Percentiles rank a stretch among this genome's conserved stretches.
Conservation (phyloP, 2,329 filamentous ascomycete genomes). For the Fusarium sp. region DNA sequence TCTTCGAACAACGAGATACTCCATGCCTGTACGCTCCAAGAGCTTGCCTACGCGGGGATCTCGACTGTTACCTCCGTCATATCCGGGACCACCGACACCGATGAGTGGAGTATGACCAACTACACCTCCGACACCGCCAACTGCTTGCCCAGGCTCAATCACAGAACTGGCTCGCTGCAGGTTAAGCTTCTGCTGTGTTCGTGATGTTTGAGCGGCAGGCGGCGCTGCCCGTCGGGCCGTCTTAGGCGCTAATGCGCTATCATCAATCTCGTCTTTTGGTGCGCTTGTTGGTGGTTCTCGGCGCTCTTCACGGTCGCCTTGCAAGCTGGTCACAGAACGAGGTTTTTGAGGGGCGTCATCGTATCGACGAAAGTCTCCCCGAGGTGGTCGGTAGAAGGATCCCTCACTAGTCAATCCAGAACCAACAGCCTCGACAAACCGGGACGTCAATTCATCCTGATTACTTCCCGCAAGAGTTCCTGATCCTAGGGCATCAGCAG, state of each 20-base stretch:
- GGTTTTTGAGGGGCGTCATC: constrained; percentile 54
- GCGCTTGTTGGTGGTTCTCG: constrained; percentile 32
- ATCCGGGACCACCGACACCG: constrained; percentile 65
- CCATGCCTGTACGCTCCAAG: constrained; percentile 76
- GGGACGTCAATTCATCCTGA: constrained; percentile 66
- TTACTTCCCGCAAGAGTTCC: constrained; percentile 48
- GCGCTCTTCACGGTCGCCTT: constrained; percentile 40
- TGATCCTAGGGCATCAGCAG: constrained; percentile 45
- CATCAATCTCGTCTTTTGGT: constrained; percentile 51
- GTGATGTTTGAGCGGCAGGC: constrained; percentile 66
- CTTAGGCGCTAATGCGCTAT: constrained; percentile 62
- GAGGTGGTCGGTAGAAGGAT: constrained; percentile 61
- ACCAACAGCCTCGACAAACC: constrained; percentile 66
- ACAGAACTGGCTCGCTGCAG: constrained; percentile 78
- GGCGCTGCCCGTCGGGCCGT: constrained; percentile 55
- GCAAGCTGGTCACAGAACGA: constrained; percentile 56
- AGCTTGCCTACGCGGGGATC: constrained; percentile 74
- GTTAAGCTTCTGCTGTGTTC: constrained; percentile 81
- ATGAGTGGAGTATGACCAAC: constrained; percentile 61
- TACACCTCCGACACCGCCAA: constrained; percentile 51
- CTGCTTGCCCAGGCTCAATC: constrained; percentile 71
- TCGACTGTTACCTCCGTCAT: constrained; percentile 61
- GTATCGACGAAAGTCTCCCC: constrained; percentile 47
- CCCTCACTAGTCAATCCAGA: constrained; percentile 63
- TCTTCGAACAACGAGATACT: constrained; percentile 79